These are phyloP conservation scores for Wickerhamomyces mucosus DNA, from an alignment of 805 yeast species.

Conservation along the genomic window DNA sequence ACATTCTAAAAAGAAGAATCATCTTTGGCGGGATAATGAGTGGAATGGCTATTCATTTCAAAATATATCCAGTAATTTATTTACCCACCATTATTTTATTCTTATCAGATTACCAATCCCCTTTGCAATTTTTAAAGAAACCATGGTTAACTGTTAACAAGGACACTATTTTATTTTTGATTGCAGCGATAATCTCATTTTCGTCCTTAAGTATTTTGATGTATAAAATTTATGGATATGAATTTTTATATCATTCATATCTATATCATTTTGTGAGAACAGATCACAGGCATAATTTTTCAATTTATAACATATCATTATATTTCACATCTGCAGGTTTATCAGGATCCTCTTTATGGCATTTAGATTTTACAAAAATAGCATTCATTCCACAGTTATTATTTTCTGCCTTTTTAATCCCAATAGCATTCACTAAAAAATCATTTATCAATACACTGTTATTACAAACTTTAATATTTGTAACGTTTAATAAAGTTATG, in stretches of 20 bases:
- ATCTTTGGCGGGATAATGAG: constrained; percentile 21
- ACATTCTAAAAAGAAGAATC: constrained; percentile 28
- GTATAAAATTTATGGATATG: constrained; percentile 64
- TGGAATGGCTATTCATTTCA: constrained; percentile 70
- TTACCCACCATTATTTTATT: constrained; percentile 58
- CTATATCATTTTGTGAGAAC: constrained; percentile 73
- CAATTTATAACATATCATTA: constrained; percentile 70
- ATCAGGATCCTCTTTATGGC: neutral
- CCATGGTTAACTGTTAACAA: constrained; percentile 25
- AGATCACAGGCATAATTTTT: constrained; percentile 94
- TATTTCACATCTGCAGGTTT: constrained; percentile 44
- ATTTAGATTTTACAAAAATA: constrained; percentile 34
- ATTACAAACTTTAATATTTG: constrained; percentile 71
- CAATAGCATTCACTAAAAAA: constrained; percentile 34
- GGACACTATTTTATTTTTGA: constrained; percentile 31
- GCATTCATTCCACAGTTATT: constrained; percentile 82
- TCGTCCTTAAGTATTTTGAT: constrained; percentile 40
- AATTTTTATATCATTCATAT: constrained; percentile 69
- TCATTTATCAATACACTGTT: constrained; percentile 48
- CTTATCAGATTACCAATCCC: constrained; percentile 20
- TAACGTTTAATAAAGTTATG: constrained; percentile 70
- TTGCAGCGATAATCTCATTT: constrained; percentile 35
- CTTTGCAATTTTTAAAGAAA: constrained; percentile 17
- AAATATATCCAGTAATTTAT: constrained; percentile 86
- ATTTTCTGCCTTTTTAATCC: constrained; percentile 50